Evolutionary conservation across 129 eudicot species (phyloP).

Genomic region (Chrysanthemum seticuspe): DNA sequence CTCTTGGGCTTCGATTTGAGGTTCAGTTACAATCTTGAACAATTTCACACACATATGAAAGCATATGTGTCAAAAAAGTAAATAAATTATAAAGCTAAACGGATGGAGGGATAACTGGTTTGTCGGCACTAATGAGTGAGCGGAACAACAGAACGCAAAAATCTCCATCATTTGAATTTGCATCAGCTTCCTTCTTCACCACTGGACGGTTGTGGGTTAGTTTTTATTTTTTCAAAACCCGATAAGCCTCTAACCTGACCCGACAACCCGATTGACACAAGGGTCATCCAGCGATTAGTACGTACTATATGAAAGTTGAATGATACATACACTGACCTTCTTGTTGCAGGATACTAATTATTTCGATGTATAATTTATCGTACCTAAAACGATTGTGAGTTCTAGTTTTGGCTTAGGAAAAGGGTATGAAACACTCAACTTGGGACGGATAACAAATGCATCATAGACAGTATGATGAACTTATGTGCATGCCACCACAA

Average conservation of each 20-base stretch:
- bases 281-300: neutral
- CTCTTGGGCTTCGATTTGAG: too few relatives aligned
- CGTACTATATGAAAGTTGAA: neutral
- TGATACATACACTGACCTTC: neutral
- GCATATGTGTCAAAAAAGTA: neutral
- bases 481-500: conserved; percentile 95
- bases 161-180: conserved; percentile 47
- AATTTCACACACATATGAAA: neutral
- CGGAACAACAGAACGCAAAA: conserved; percentile 84
- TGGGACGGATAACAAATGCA: conserved; percentile 68
- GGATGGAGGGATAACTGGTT: conserved; percentile 49
- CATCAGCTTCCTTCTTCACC: conserved; percentile 38
- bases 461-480: too few relatives aligned
- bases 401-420: conserved; percentile 58
- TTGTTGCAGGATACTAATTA: too few relatives aligned
- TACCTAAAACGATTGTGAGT: conserved; percentile 69
- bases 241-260: too few relatives aligned
- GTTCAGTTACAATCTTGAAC: too few relatives aligned
- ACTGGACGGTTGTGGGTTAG: conserved; percentile 40
- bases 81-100: neutral
- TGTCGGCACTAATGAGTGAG: conserved; percentile 82
- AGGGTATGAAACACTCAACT: conserved; percentile 54
- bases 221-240: too few relatives aligned
- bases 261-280: too few relatives aligned
- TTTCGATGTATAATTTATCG: neutral